Evolutionary conservation across 139 green algal species (phyloP).

Genomic region (Chlamydomonas sp.): DNA sequence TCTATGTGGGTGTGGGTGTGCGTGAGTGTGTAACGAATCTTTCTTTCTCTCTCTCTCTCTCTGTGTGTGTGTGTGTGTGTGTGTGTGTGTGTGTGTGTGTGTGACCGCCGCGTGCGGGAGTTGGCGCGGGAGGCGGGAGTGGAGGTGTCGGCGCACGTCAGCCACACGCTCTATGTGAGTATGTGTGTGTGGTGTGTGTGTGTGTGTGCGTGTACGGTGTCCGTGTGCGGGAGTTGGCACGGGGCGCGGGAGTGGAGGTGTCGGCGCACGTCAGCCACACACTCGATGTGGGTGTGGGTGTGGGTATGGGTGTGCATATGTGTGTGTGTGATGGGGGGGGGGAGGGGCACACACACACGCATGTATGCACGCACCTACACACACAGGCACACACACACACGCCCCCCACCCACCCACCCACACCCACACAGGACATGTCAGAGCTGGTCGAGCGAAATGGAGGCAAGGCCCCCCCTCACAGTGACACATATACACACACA

Average conservation of each 20-base stretch:
- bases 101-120: slow-evolving; percentile 44
- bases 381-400: neutral
- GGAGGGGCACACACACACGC: neutral
- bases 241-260: slow-evolving; percentile 51
- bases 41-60: too few relatives aligned
- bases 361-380: neutral
- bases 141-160: slow-evolving; percentile 40
- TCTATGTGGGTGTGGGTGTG: slow-evolving; percentile 56
- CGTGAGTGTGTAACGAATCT: too few relatives aligned
- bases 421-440: too few relatives aligned
- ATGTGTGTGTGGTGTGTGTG: neutral
- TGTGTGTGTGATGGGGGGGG: neutral
- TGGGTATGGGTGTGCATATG: too few relatives aligned
- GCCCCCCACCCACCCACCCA: neutral
- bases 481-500: neutral
- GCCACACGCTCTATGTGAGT: slow-evolving; percentile 81
- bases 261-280: slow-evolving; percentile 61
- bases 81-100: slow-evolving; percentile 2
- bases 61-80: neutral
- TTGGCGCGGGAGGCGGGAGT: slow-evolving; percentile 46
- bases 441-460: too few relatives aligned
- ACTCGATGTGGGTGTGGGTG: slow-evolving; percentile 57
- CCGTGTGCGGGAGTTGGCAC: slow-evolving; percentile 30
- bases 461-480: neutral
- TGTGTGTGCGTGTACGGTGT: slow-evolving; percentile 37